phyloP scores from a whole-genome alignment of 257 asterid genomes.

The Solanum virginianum region DNA sequence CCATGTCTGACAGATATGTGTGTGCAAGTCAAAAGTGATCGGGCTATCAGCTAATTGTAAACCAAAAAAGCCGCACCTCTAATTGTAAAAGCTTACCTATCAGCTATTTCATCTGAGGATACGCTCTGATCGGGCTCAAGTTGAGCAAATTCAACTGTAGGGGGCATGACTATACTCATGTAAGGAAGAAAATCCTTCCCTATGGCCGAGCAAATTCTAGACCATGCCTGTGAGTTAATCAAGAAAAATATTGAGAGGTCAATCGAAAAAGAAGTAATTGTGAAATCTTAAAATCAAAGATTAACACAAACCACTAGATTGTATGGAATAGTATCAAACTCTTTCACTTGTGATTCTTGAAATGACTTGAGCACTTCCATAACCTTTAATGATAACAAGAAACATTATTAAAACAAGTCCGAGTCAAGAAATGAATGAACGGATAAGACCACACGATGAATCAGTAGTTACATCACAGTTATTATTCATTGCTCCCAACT shows the following conservation, averaged over 20 bases:
- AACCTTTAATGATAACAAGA: conserved; percentile 25
- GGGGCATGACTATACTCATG: neutral
- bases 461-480: neutral
- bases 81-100: neutral
- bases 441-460: neutral
- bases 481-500: neutral
- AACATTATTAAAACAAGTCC: neutral
- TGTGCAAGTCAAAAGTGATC: too few relatives aligned
- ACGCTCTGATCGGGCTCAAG: neutral
- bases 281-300: neutral
- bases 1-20: neutral
- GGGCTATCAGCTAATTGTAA: neutral
- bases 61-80: neutral
- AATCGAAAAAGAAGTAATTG: neutral
- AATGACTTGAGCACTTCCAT: conserved; percentile 81
- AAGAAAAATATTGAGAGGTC: neutral
- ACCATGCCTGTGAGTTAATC: neutral
- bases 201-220: neutral
- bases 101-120: neutral
- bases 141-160: neutral
- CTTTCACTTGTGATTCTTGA: conserved; percentile 81
- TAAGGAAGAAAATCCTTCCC: neutral
- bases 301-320: conserved; percentile 40
- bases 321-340: conserved; percentile 64
- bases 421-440: neutral